Evolutionary conservation across 2,329 filamentous ascomycete genomes (phyloP).

Genomic region (Albifimbria verrucaria): DNA sequence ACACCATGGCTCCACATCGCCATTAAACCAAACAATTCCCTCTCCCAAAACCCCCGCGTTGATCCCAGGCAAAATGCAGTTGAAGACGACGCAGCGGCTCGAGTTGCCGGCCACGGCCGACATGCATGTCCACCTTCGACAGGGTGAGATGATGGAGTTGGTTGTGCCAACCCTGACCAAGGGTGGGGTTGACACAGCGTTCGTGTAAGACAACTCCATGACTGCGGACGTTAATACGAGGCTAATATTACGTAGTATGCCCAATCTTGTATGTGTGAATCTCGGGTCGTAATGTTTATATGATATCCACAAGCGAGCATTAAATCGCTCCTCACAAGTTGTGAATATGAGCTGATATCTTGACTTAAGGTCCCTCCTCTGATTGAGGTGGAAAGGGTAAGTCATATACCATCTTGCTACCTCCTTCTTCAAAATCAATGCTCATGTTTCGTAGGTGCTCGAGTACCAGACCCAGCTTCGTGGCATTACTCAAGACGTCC

Average conservation of each 20-base stretch:
- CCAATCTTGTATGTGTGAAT: conserved; percentile 51
- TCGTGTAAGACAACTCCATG: conserved; percentile 28
- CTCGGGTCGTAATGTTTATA: neutral
- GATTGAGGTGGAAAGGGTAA: conserved; percentile 46
- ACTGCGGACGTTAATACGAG: neutral
- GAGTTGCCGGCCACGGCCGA: conserved; percentile 64
- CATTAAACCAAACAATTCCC: too few species aligned
- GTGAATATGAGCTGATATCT: neutral
- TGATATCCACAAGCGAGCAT: neutral
- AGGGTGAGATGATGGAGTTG: conserved; percentile 61
- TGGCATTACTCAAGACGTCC: conserved; percentile 58
- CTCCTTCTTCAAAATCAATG: conserved; percentile 14
- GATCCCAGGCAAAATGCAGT: conserved; percentile 29
- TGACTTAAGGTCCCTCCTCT: conserved; percentile 45
- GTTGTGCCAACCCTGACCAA: conserved; percentile 49
- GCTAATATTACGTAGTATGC: conserved; percentile 37
- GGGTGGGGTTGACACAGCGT: conserved; percentile 64
- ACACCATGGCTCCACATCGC: too few species aligned
- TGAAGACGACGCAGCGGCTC: conserved; percentile 31
- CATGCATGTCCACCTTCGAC: conserved; percentile 69
- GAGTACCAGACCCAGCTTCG: conserved; percentile 62
- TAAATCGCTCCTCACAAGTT: neutral
- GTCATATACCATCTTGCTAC: conserved; percentile 11
- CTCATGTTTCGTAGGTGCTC: conserved; percentile 43
- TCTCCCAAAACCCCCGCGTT: too few species aligned